These are phyloP conservation scores for Cladosporium sphaerospermum DNA, from an alignment of 2,329 filamentous ascomycete genomes.

Conservation along the genomic window DNA sequence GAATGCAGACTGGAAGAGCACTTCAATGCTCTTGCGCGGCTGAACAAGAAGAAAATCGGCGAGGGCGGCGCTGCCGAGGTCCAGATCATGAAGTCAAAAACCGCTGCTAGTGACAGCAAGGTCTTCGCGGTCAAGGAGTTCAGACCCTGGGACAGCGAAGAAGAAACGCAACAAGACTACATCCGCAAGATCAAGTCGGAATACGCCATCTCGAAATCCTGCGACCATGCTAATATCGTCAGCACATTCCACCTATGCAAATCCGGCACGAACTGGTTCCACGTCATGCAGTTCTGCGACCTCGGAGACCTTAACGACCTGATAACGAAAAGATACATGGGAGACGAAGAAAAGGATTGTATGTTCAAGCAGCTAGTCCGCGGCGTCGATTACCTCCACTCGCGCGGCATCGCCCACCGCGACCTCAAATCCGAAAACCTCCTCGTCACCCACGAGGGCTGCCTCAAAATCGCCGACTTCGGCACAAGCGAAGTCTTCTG, in stretches of 20 bases:
- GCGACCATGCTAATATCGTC: slow-evolving; percentile 83
- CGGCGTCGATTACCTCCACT: slow-evolving; percentile 75
- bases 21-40: slow-evolving; percentile 60
- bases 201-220: slow-evolving; percentile 77
- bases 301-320: slow-evolving; percentile 74
- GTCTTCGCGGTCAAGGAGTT: slow-evolving; percentile 86
- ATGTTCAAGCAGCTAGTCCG: slow-evolving; percentile 85
- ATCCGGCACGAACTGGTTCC: slow-evolving; percentile 69
- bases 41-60: slow-evolving; percentile 68
- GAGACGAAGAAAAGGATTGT: slow-evolving; percentile 64
- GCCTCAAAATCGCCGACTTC: slow-evolving; percentile 88
- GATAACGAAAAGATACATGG: slow-evolving; percentile 63
- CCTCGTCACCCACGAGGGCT: slow-evolving; percentile 69
- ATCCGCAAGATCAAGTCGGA: slow-evolving; percentile 87
- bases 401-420: slow-evolving; percentile 78
- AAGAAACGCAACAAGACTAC: slow-evolving; percentile 64
- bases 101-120: slow-evolving; percentile 45
- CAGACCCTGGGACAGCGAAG: slow-evolving; percentile 61
- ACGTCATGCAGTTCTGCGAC: slow-evolving; percentile 88
- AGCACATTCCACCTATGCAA: slow-evolving; percentile 69
- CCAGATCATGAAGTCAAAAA: slow-evolving; percentile 69
- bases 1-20: slow-evolving; percentile 39
- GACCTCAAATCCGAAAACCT: slow-evolving; percentile 89
- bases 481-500: slow-evolving; percentile 82
- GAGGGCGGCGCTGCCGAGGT: slow-evolving; percentile 80